These are phyloP conservation scores for Xylaria sp. DNA, from an alignment of 2,329 filamentous ascomycete genomes.

Conservation along the genomic window DNA sequence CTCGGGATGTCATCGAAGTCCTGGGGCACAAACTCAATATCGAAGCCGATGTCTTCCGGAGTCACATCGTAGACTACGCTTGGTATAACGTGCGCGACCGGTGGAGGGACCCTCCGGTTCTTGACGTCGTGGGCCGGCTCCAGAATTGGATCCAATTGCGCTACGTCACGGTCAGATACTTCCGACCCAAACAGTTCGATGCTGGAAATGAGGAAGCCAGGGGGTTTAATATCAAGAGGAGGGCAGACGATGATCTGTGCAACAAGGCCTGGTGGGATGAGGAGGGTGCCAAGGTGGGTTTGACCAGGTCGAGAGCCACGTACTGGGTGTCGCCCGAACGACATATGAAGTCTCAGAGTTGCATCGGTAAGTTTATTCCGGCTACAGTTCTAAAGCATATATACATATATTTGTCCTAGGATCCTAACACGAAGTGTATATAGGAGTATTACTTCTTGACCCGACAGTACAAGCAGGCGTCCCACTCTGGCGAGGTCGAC, in stretches of 20 bases:
- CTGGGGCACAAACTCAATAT: background rate
- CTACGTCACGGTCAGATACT: background rate
- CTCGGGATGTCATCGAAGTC: background rate
- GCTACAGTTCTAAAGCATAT: too few relatives aligned
- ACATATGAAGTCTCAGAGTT: too few relatives aligned
- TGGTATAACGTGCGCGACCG: background rate
- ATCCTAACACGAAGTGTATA: too few relatives aligned
- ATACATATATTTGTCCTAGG: too few relatives aligned
- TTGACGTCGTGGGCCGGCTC: background rate
- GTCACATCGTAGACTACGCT: background rate
- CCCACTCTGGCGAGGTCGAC: background rate
- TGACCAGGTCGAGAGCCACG: background rate
- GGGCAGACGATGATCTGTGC: background rate
- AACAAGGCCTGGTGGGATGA: background rate
- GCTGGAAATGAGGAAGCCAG: background rate
- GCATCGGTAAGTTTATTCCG: too few relatives aligned
- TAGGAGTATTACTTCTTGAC: background rate
- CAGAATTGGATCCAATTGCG: background rate
- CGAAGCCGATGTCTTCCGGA: background rate
- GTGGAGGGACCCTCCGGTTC: background rate
- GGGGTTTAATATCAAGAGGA: background rate
- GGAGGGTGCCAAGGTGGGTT: background rate
- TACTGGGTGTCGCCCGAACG: too few relatives aligned
- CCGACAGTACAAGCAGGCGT: background rate
- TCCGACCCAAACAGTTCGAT: background rate